Evolutionary conservation across 768 basidiomycete species (phyloP).

Genomic region (Piloderma croceum): DNA sequence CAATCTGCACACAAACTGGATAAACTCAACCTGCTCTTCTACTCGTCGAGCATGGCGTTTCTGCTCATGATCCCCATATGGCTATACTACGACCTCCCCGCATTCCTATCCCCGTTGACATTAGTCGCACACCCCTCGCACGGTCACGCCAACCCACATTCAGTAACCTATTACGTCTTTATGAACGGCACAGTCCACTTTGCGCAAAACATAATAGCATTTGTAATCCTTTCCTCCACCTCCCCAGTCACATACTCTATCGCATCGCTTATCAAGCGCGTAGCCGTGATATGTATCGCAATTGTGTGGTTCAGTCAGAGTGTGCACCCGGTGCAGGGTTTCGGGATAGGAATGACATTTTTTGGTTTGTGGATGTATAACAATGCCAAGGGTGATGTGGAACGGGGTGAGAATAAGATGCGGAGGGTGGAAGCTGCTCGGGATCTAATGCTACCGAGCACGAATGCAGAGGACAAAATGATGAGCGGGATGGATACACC

Average conservation of each 20-base stretch:
- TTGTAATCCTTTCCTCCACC: constrained; percentile 90
- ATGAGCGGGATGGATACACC: constrained; percentile 39
- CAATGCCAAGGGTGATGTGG: constrained; percentile 86
- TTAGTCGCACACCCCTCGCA: constrained; percentile 40
- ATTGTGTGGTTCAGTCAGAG: constrained; percentile 93
- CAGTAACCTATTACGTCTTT: constrained; percentile 77
- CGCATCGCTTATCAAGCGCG: constrained; percentile 95
- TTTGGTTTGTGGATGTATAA: constrained; percentile 95
- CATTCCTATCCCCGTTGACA: constrained; percentile 45
- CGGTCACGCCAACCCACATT: constrained; percentile 48
- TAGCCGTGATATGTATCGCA: constrained; percentile 96
- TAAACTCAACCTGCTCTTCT: constrained; percentile 93
- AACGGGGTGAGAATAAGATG: constrained; percentile 86
- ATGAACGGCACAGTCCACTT: constrained; percentile 96
- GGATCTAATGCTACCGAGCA: constrained; percentile 64
- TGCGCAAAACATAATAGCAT: constrained; percentile 95
- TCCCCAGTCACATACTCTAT: constrained; percentile 99
- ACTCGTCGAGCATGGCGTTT: constrained; percentile 93
- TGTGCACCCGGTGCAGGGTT: constrained; percentile 76
- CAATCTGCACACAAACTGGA: constrained; percentile 68
- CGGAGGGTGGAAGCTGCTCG: constrained; percentile 68
- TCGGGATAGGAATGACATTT: constrained; percentile 90
- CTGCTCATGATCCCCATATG: constrained; percentile 94
- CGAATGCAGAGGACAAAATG: constrained; percentile 53
- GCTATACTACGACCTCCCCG: constrained; percentile 80